Base-by-base conservation (phyloP, 768 basidiomycete genomes). In the Fomitopsis serialis region DNA sequence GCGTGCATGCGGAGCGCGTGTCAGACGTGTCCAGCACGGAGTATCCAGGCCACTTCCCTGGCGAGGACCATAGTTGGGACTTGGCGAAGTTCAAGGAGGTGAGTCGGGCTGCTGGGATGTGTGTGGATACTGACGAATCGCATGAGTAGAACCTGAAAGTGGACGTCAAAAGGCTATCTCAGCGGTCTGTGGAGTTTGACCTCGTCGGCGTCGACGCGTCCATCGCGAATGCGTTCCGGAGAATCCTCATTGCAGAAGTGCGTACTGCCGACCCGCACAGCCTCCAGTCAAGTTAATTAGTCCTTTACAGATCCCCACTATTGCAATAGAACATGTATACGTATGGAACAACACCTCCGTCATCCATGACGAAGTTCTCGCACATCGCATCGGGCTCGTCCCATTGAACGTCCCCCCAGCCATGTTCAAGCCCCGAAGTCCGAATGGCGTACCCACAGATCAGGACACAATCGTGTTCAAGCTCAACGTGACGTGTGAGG, bases 311-410 rank as follows among this genome's bases (percentile, higher is more conserved):
- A 89, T 98, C 0, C 97, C 96, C 0, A 89, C 92, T 1, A 74
- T 98, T 24, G 89, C 88, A 42, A 86, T 98, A 48, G 97, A 98
- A 65, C 76, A 87, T 57, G 91, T 91, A 5, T 98, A 92, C 67
- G 76, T 94, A 1, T 98, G 87, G 84, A 86, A 96, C 71, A 99
- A 99, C 72, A 98, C 92, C 0, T 85, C 85, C 2, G 89, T 98
- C 59, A 82, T 99, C 50, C 90, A 84, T 40, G 96, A 98, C 68
- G 97, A 99, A 68, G 85, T 99, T 2, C 76, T 99, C 21, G 79
- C 93, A 3, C 93, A 96, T 36, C 82, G 97, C n/a, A 66, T 99
- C 3, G 97, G 97, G 2, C 78, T 98, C 23, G 75, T 98, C 10
- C 97, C 97, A 7, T 74, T 99, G 35, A 85, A 89, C 54, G 75